Conservation (phyloP, 2,329 filamentous ascomycete genomes). For the Leptographium wingfieldii region DNA sequence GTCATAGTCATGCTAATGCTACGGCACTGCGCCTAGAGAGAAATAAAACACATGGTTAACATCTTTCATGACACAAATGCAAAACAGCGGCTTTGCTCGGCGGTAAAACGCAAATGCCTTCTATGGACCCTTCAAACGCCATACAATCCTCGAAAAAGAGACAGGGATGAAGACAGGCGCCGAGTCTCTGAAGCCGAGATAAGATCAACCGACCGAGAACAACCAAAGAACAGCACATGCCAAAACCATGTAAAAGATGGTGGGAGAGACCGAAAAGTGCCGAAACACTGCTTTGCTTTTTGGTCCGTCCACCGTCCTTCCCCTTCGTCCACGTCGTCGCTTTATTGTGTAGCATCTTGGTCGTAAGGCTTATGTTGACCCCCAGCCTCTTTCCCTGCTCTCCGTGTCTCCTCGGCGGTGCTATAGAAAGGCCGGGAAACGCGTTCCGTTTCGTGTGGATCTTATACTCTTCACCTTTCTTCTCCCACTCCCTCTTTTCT, state of each 20-base stretch:
- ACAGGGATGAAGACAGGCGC: slow-evolving; percentile 1
- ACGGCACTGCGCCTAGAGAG: too few relatives aligned
- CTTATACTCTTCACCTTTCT: too few relatives aligned
- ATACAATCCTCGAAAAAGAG: neutral
- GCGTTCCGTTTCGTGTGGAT: too few relatives aligned
- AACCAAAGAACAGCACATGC: neutral
- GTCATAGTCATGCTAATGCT: neutral
- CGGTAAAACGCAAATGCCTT: slow-evolving; percentile 10
- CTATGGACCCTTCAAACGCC: slow-evolving; percentile 15
- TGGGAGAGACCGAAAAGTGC: too few relatives aligned
- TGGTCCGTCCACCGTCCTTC: neutral
- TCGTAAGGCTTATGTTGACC: neutral
- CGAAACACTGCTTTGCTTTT: too few relatives aligned
- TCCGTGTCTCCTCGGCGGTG: too few relatives aligned
- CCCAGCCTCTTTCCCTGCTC: neutral
- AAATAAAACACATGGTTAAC: too few relatives aligned
- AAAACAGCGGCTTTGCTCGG: neutral
- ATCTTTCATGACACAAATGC: neutral
- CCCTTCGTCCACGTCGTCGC: neutral
- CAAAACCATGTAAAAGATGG: neutral
- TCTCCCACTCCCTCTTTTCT: neutral
- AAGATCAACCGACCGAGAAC: neutral
- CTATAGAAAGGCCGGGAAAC: neutral
- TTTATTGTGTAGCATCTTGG: neutral
- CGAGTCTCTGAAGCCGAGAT: neutral